A percentile compares a stretch with the other conserved stretches of the same genome.
phyloP scores from a whole-genome alignment of 2,329 filamentous ascomycete genomes.

The Diaporthe amygdali region DNA sequence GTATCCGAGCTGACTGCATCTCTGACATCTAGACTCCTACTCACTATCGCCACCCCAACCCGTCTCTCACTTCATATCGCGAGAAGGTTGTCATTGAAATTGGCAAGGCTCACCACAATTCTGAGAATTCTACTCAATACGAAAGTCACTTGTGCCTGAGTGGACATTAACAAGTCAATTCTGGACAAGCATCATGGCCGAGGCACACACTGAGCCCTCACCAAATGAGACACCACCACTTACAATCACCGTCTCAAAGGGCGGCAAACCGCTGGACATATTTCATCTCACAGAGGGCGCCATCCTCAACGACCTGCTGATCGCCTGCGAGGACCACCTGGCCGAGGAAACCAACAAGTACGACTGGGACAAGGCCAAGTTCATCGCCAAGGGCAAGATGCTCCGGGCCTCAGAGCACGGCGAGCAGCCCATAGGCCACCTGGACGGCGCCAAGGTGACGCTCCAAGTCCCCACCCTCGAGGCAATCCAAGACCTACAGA shows the following conservation, averaged over 20 bases:
- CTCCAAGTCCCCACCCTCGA: slow-evolving; percentile 35
- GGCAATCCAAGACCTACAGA: slow-evolving; percentile 32
- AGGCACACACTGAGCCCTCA: background rate
- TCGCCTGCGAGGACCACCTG: slow-evolving; percentile 29
- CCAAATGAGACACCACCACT: slow-evolving; percentile 3
- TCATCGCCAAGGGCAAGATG: slow-evolving; percentile 30
- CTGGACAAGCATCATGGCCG: background rate
- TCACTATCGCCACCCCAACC: background rate
- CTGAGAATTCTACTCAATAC: background rate
- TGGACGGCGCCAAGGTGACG: slow-evolving; percentile 33
- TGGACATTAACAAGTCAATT: background rate
- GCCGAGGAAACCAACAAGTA: slow-evolving; percentile 2
- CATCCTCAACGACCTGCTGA: slow-evolving; percentile 32
- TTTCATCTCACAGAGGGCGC: slow-evolving; percentile 26
- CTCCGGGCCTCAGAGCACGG: slow-evolving; percentile 33
- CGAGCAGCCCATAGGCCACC: slow-evolving; percentile 29
- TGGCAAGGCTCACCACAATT: background rate
- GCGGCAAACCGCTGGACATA: slow-evolving; percentile 26
- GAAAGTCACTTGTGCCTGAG: background rate
- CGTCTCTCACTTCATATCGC: too few relatives aligned
- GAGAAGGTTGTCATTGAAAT: background rate
- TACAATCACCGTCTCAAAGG: slow-evolving; percentile 28
- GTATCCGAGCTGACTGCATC: background rate
- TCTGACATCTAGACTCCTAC: background rate
- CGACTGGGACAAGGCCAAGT: slow-evolving; percentile 32